Conservation (phyloP, 108 stramenopile species). For the Nitzschia sp. region DNA sequence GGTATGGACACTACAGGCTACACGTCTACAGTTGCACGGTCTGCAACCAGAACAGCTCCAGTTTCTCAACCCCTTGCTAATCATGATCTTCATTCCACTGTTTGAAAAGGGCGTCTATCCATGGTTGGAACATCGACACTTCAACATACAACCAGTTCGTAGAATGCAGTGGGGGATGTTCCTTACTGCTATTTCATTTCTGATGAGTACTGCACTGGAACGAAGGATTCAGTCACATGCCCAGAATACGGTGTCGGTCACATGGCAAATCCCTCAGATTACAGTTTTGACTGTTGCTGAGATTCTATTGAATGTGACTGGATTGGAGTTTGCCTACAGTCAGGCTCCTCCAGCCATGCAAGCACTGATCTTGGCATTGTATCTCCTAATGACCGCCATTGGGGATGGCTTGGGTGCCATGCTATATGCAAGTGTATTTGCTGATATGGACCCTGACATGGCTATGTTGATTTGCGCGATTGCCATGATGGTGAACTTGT, state of each 20-base stretch:
- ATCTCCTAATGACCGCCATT: constrained; percentile 50
- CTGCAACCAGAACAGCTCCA: constrained; percentile 64
- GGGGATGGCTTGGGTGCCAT: constrained; percentile 62
- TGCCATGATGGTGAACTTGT: constrained; percentile 44
- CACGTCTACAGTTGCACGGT: constrained; percentile 41
- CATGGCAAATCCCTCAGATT: constrained; percentile 72
- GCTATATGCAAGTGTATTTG: constrained; percentile 40
- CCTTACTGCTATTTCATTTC: constrained; percentile 47
- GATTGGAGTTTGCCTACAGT: constrained; percentile 59
- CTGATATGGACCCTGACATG: constrained; percentile 8
- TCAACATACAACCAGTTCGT: constrained; percentile 41
- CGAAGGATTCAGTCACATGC: constrained; percentile 24
- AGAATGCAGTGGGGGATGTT: constrained; percentile 70
- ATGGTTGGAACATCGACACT: constrained; percentile 23
- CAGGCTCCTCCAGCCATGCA: constrained; percentile 51
- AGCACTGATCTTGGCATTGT: constrained; percentile 45
- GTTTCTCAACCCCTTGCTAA: constrained; percentile 54
- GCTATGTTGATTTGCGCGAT: constrained; percentile 35
- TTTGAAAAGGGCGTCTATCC: constrained; percentile 65
- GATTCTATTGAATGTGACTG: constrained; percentile 59
- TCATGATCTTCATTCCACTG: constrained; percentile 68
- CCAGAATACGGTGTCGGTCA: constrained; percentile 29
- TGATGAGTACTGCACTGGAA: constrained; percentile 53
- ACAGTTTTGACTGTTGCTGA: constrained; percentile 60
- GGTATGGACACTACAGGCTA: constrained; percentile 70